Base-by-base conservation (phyloP, 2,329 filamentous ascomycete genomes). In the Neonectria magnoliae region DNA sequence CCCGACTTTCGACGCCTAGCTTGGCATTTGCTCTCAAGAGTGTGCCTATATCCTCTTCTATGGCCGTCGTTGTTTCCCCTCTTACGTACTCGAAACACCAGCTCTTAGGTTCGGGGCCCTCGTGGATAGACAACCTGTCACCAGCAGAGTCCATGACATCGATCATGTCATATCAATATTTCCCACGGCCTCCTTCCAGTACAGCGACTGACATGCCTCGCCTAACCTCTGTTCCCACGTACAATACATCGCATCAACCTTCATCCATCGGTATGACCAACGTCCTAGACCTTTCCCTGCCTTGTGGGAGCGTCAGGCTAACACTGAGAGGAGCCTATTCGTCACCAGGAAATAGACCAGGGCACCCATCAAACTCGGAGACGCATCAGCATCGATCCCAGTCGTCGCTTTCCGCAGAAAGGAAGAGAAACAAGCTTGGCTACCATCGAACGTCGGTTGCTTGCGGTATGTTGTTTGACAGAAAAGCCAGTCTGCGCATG, bases 391-490 rank as follows among this genome's bases (percentile, higher is more conserved):
- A 68, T 22, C 68, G 75, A 25, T 50, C 66, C 6, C 62, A 68
- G 41, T 63, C 79, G 58, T 76, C 76, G 25, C 72, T 79, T 31
- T 71, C 80, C n/a, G 80, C 78, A 38, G 86, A 88, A 64, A 88
- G 85, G 78, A 85, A 82, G 65, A 89, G 94, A 76, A 98, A 97
- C 79, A 98, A 97, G 81, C 85, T 98, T 66, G 95, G 95, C 42
- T 98, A 98, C 77, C 95, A 98, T 82, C 89, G 95, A 75, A 97
- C 94, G 38, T 97, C 94, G 48, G 93, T 98, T 73, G 96, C 95
- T 72, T 98, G 95, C 83, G 92, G 95, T 98, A 87, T 88, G 94
- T 89, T 41, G 4, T 2, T 16, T 62, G 45, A 41, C 7, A 13
- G 2, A 29, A 27, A 11, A 41, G 11, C n/a, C 9, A 22, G 2